Conservation (phyloP, 2,329 filamentous ascomycete genomes). For the Neocucurbitaria cava region DNA sequence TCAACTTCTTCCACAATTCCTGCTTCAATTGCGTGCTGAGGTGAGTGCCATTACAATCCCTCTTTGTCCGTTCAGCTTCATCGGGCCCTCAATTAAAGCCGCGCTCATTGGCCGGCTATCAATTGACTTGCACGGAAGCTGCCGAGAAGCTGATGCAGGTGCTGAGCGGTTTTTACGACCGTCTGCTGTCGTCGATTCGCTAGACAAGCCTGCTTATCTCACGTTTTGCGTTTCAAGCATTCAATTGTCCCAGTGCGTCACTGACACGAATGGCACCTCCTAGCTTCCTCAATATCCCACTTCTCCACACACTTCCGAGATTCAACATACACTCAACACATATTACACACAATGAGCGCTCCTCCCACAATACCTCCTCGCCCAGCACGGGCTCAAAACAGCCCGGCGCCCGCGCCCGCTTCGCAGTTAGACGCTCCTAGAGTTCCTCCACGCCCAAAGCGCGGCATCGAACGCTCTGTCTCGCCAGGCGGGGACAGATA, state of each 20-base stretch:
- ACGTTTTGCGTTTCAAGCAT: conserved; percentile 25
- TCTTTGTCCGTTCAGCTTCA: conserved; percentile 27
- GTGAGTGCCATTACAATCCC: conserved; percentile 20
- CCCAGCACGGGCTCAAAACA: conserved; percentile 62
- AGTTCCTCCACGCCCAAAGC: conserved; percentile 78
- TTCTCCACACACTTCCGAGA: conserved; percentile 20
- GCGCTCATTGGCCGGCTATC: conserved; percentile 22
- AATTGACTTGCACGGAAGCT: conserved; percentile 20
- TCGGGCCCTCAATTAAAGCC: conserved; percentile 19
- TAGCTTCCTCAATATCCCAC: conserved; percentile 18
- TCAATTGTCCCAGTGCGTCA: conserved; percentile 21
- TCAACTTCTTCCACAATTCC: conserved; percentile 4
- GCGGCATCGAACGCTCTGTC: conserved; percentile 73
- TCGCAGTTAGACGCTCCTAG: conserved; percentile 66
- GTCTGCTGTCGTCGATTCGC: conserved; percentile 15
- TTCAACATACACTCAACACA: conserved; percentile 12
- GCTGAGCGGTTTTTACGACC: conserved; percentile 22
- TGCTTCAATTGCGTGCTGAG: conserved; percentile 15
- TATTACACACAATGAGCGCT: conserved; percentile 55
- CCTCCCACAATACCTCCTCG: conserved; percentile 66
- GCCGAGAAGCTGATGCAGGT: conserved; percentile 24
- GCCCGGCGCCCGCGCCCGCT: conserved; percentile 47
- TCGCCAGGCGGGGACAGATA: conserved; percentile 81
- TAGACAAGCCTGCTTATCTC: conserved; percentile 30
- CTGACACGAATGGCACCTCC: conserved; percentile 26